A percentile compares a stretch with the other conserved stretches of the same genome.
Conservation (phyloP, 2,329 filamentous ascomycete species). For the Diaporthe ilicicola region DNA sequence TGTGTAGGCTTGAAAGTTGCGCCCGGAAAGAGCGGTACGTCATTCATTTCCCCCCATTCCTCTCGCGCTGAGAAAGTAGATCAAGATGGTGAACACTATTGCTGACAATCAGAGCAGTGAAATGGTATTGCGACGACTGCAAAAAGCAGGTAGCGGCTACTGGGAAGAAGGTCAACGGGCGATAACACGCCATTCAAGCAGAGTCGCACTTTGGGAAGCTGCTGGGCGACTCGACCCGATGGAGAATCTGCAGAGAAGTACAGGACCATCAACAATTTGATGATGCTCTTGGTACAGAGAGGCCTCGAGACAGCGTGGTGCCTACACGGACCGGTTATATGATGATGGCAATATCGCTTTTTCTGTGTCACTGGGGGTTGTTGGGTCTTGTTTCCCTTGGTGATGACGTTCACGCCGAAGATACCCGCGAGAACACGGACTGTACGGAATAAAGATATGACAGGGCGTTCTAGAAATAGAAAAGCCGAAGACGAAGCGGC, state of each 20-base stretch:
- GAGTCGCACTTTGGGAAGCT: background rate
- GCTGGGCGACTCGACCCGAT: background rate
- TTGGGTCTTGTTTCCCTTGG: background rate
- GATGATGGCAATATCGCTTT: background rate
- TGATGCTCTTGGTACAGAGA: background rate
- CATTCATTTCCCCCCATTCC: conserved; percentile 3
- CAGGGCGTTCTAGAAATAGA: background rate
- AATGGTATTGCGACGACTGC: conserved; percentile 86
- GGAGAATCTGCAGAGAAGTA: too few relatives aligned
- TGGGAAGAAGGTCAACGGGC: conserved; percentile 60
- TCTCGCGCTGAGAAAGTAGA: background rate
- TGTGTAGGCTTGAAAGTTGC: conserved; percentile 83
- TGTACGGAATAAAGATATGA: background rate
- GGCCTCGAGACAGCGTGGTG: background rate
- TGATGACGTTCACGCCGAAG: background rate
- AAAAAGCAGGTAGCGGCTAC: conserved; percentile 70
- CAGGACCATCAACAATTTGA: background rate
- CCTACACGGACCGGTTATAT: background rate
- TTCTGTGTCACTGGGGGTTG: background rate
- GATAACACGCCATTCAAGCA: conserved; percentile 44
- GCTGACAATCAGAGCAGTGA: conserved; percentile 61
- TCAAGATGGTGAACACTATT: background rate
- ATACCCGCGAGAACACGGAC: conserved; percentile 18
- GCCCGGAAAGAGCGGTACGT: conserved; percentile 75
- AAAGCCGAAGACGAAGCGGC: background rate